These are phyloP conservation scores for Exophiala viscosa DNA, from an alignment of 2,329 filamentous ascomycete species.

Conservation along the genomic window DNA sequence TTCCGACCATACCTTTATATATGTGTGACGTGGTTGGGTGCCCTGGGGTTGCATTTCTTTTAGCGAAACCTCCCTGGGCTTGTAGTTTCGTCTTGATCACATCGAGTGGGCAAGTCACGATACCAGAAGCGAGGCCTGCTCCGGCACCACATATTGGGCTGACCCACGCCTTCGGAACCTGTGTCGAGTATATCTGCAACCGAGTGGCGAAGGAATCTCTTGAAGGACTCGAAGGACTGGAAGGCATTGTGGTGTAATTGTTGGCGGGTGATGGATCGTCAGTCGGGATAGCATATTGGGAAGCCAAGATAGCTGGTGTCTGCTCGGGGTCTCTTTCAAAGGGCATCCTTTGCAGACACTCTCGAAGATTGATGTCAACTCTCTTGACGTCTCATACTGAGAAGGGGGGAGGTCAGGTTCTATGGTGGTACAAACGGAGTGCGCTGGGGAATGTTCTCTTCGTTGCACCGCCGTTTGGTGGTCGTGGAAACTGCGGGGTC, in stretches of 20 bases:
- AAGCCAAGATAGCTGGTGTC: conserved; percentile 21
- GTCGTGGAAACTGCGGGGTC: conserved; percentile 26
- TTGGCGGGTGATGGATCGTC: conserved; percentile 19
- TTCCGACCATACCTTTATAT: conserved; percentile 85
- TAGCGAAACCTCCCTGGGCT: conserved; percentile 79
- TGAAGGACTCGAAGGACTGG: conserved; percentile 29
- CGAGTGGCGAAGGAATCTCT: conserved; percentile 33
- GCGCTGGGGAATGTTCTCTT: conserved; percentile 1
- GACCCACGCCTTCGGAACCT: conserved; percentile 57
- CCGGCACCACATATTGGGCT: conserved; percentile 83
- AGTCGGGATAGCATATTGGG: conserved; percentile 30
- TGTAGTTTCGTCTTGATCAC: conserved; percentile 99
- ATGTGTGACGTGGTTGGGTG: conserved; percentile 47
- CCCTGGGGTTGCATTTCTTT: conserved; percentile 40
- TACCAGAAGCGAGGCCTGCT: conserved; percentile 86
- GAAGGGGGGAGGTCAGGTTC: not conserved
- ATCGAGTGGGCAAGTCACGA: conserved; percentile 94
- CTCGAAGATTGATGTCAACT: conserved; percentile 4
- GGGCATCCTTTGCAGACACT: conserved; percentile 23
- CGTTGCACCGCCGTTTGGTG: conserved; percentile 16
- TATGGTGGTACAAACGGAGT: not conserved
- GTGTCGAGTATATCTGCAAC: conserved; percentile 42
- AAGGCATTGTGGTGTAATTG: conserved; percentile 28
- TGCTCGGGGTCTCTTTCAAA: conserved; percentile 24
- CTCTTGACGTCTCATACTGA: conserved; percentile 22